Conservation (phyloP, 495 filamentous ascomycete species). For the Parathielavia hyrcaniae region DNA sequence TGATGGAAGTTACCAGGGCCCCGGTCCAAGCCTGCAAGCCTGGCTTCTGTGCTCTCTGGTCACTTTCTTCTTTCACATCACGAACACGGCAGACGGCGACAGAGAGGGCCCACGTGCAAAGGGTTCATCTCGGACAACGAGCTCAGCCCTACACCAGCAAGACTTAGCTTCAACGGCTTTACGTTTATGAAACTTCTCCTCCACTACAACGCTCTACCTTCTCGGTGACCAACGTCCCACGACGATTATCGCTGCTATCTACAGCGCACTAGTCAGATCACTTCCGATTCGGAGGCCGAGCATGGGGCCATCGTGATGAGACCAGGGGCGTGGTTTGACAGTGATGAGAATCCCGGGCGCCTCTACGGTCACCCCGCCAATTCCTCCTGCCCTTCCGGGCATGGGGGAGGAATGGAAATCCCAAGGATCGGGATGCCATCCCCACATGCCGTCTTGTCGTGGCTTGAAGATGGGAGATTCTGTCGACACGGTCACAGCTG, state of each 20-base stretch:
- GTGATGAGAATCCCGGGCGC: background rate
- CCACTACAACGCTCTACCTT: slow-evolving; percentile 8
- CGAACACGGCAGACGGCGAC: background rate
- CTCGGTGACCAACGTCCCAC: background rate
- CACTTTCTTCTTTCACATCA: too few species aligned
- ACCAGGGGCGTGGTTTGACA: background rate
- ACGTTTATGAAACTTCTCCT: background rate
- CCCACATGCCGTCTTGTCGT: slow-evolving; percentile 20
- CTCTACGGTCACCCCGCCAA: slow-evolving; percentile 12
- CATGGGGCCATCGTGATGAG: slow-evolving; percentile 8
- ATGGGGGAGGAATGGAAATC: slow-evolving; percentile 1
- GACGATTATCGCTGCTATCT: background rate
- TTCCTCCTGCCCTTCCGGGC: background rate
- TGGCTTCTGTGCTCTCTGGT: background rate
- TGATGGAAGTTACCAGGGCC: background rate
- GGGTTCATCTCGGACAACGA: background rate
- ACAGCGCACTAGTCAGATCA: slow-evolving; percentile 4
- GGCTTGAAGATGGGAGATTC: slow-evolving; percentile 13
- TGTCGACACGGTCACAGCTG: background rate
- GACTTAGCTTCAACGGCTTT: slow-evolving; percentile 2
- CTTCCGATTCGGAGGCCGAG: slow-evolving; percentile 5
- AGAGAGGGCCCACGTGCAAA: slow-evolving; percentile 2
- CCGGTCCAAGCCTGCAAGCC: background rate
- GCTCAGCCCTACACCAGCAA: slow-evolving; percentile 2
- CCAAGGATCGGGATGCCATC: slow-evolving; percentile 10